Evolutionary conservation across 2,329 filamentous ascomycete genomes (phyloP).

Genomic region (Lasiodiplodia citricola): DNA sequence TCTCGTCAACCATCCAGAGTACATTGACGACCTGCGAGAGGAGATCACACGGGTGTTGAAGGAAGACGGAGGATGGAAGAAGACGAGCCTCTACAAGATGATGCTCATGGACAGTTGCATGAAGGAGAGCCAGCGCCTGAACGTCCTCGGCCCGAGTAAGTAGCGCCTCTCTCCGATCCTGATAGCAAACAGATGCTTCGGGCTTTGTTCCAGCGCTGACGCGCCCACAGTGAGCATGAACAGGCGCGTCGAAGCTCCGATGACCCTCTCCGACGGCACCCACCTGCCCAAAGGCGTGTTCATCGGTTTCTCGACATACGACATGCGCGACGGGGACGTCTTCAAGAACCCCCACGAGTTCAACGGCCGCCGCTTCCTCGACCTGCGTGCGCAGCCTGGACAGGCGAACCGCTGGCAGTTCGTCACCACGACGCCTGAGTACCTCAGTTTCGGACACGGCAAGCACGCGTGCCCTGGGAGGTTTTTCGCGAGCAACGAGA

Average conservation of each 20-base stretch:
- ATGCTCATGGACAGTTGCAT: constrained; percentile 41
- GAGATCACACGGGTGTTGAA: constrained; percentile 35
- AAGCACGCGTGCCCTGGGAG: constrained; percentile 28
- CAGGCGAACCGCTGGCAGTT: constrained; percentile 27
- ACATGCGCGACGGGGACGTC: constrained; percentile 25
- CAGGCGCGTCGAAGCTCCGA: constrained; percentile 23
- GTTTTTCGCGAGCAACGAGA: constrained; percentile 30
- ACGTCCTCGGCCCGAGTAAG: background rate
- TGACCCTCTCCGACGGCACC: constrained; percentile 37
- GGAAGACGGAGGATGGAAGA: constrained; percentile 35
- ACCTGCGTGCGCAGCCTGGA: constrained; percentile 27
- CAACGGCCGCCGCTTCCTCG: constrained; percentile 27
- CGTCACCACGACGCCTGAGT: constrained; percentile 30
- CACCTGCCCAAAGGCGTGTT: constrained; percentile 32
- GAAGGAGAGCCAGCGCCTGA: constrained; percentile 39
- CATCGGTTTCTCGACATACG: constrained; percentile 25
- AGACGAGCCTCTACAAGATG: constrained; percentile 37
- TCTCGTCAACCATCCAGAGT: constrained; percentile 33
- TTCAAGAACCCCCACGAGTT: constrained; percentile 16
- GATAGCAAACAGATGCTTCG: background rate
- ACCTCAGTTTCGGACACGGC: constrained; percentile 31
- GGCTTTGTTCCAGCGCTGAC: constrained; percentile 6
- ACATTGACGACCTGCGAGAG: constrained; percentile 34
- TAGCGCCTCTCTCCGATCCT: background rate
- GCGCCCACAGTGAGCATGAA: constrained; percentile 6